Evolutionary conservation across 1,284 basidiomycete species (phyloP), one percentile per base, ranked within the genome.

Genomic region (Omphalotus olearius): DNA sequence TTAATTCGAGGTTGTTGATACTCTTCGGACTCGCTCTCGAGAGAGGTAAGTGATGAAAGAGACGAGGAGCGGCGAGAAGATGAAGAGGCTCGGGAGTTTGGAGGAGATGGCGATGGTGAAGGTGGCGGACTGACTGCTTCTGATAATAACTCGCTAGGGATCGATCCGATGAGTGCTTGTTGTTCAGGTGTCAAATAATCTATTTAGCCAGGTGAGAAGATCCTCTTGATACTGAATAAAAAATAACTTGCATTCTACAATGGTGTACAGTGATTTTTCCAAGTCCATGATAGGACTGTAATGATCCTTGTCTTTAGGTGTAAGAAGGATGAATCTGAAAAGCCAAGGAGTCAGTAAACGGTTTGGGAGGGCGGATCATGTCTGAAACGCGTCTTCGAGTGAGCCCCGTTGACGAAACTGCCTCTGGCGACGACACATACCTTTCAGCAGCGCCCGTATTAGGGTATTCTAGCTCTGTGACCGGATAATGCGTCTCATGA

Each of bases 251-350:
- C 87, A 73, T 68, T 87, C 76, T 53, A 88, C 65, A 38, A 90
- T 88, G 45, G 78, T 80, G 64, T 82, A 75, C 30, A 90, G 64
- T 5, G 82, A 77, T 56, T 74, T 73, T 66, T 87, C 82, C 30
- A 90, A 69, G 59, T 85, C 84, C 72, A 83, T 76, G 51, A 90
- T 82, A 13, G 88, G 88, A 62, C 85, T 85, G 63, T 89, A 90
- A 60, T 88, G 85, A 59, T 91, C 85, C 58, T 80, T 80, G 69
- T 91, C 88, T 62, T 83, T 88, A 16, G 88, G 88, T 40, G 74
- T 79, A 43, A 88, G 75, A 51, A 90, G 73, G 53, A 86, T 74
- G 67, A 82, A 89, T 62, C 86, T 89, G 45, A 35, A 55, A 25
- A 10, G 49, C 44, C 51, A 49, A 52, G 10, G 38, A 20, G 52